These are phyloP conservation scores for Vararia minispora DNA, from an alignment of 768 basidiomycete species.

Conservation along the genomic window DNA sequence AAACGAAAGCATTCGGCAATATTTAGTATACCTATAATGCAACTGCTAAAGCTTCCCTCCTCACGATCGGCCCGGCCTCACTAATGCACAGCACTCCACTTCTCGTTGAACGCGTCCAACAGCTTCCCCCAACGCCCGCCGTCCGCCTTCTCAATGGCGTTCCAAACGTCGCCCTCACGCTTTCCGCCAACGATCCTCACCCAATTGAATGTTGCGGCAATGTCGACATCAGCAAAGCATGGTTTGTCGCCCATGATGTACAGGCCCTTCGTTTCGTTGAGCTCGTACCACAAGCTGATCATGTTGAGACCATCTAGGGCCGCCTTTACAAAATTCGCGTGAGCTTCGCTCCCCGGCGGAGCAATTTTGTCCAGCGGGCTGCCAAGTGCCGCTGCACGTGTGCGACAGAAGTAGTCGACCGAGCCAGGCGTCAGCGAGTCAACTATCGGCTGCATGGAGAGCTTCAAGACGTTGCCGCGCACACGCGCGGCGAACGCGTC, in stretches of 20 bases:
- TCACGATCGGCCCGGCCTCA: too few species aligned
- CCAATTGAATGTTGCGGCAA: slow-evolving; percentile 23
- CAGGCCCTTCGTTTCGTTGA: slow-evolving; percentile 20
- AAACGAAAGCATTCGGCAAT: too few species aligned
- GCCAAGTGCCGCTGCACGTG: too few species aligned
- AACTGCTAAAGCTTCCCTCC: too few species aligned
- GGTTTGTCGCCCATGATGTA: slow-evolving; percentile 25
- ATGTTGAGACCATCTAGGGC: slow-evolving; percentile 27
- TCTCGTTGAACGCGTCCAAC: slow-evolving; percentile 2
- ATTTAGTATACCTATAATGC: too few species aligned
- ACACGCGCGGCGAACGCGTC: slow-evolving; percentile 16
- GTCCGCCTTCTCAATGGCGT: slow-evolving; percentile 26
- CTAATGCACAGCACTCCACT: too few species aligned
- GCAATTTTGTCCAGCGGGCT: too few species aligned
- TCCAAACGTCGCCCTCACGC: slow-evolving; percentile 32
- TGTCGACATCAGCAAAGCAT: slow-evolving; percentile 30
- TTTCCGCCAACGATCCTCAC: slow-evolving; percentile 22
- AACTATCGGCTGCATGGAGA: slow-evolving; percentile 3
- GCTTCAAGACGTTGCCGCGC: slow-evolving; percentile 2
- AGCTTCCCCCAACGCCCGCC: slow-evolving; percentile 21
- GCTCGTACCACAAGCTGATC: slow-evolving; percentile 27
- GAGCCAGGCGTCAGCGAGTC: slow-evolving; percentile 8
- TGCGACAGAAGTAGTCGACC: slow-evolving; percentile 30
- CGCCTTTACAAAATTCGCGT: slow-evolving; percentile 21
- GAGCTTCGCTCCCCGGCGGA: too few species aligned